These are phyloP conservation scores for Ophiosphaerella korrae DNA, from an alignment of 2,329 filamentous ascomycete species.

Conservation along the genomic window DNA sequence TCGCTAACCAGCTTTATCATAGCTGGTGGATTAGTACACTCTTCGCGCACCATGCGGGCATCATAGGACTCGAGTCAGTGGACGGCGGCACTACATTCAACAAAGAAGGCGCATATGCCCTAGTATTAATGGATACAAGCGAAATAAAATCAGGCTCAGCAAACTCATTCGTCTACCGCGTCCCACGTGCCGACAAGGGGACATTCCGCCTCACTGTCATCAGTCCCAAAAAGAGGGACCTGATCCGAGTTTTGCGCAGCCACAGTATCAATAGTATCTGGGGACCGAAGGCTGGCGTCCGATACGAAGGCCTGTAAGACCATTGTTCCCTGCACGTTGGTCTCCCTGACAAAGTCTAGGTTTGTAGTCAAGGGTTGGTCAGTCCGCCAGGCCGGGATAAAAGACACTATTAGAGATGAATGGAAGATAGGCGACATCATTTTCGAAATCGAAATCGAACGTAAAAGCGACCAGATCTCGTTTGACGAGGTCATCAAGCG, in stretches of 20 bases:
- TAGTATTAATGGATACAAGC: conserved; percentile 49
- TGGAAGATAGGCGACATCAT: conserved; percentile 35
- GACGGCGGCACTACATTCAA: conserved; percentile 52
- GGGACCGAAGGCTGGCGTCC: conserved; percentile 53
- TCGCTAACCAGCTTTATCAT: conserved; percentile 8
- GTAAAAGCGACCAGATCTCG: conserved; percentile 36
- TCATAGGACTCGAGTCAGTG: conserved; percentile 51
- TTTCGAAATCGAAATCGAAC: conserved; percentile 48
- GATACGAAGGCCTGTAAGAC: conserved; percentile 57
- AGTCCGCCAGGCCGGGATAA: conserved; percentile 34
- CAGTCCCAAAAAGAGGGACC: conserved; percentile 47
- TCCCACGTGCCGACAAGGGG: conserved; percentile 47
- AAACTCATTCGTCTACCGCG: conserved; percentile 50
- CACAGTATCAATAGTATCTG: conserved; percentile 52
- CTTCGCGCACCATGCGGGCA: conserved; percentile 55
- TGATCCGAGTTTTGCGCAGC: conserved; percentile 52
- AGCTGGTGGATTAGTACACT: conserved; percentile 58
- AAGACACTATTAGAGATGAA: conserved; percentile 16
- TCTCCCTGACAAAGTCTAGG: conserved; percentile 10
- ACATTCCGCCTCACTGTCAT: conserved; percentile 52
- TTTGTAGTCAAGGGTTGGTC: conserved; percentile 48
- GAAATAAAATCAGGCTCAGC: conserved; percentile 46
- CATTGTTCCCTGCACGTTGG: background rate
- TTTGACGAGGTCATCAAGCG: conserved; percentile 47
- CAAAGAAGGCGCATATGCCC: conserved; percentile 51